phyloP scores from a whole-genome alignment of 257 asterid genomes.

The Lavandula angustifolia region DNA sequence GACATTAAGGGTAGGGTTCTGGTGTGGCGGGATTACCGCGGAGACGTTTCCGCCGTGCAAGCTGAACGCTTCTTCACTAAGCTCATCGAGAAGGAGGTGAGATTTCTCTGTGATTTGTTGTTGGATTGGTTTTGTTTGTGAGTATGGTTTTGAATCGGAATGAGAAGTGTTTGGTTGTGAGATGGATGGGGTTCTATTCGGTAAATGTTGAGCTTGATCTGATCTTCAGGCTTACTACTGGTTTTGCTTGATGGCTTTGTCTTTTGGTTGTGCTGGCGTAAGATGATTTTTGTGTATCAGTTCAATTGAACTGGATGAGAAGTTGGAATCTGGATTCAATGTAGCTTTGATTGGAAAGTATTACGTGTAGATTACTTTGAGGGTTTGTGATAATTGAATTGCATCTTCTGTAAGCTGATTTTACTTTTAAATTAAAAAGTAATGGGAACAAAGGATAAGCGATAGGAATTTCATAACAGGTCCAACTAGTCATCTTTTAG shows the following conservation, averaged over 20 bases:
- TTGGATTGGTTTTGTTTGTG: constrained; percentile 12
- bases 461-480: too few species aligned
- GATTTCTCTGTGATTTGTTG: constrained; percentile 15
- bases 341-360: neutral
- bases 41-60: constrained; percentile 82
- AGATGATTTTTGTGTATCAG: constrained; percentile 12
- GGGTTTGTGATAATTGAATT: constrained; percentile 11
- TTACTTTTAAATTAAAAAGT: neutral
- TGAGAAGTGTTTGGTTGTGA: neutral
- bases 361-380: neutral
- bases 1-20: constrained; percentile 93
- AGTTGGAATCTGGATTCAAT: constrained; percentile 11
- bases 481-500: too few species aligned
- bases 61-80: constrained; percentile 94
- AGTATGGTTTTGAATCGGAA: constrained; percentile 4
- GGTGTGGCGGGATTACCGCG: constrained; percentile 99
- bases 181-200: neutral
- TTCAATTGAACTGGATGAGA: constrained; percentile 31
- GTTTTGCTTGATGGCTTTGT: constrained; percentile 4
- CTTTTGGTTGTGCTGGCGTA: constrained; percentile 3
- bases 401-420: neutral
- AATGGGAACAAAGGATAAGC: too few species aligned
- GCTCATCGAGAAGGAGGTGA: constrained; percentile 86
- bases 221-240: constrained; percentile 19
- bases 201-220: constrained; percentile 32